Evolutionary conservation across 2,329 filamentous ascomycete species (phyloP), one percentile per base, ranked within the genome.

Genomic region (Cladophialophora carrionii): DNA sequence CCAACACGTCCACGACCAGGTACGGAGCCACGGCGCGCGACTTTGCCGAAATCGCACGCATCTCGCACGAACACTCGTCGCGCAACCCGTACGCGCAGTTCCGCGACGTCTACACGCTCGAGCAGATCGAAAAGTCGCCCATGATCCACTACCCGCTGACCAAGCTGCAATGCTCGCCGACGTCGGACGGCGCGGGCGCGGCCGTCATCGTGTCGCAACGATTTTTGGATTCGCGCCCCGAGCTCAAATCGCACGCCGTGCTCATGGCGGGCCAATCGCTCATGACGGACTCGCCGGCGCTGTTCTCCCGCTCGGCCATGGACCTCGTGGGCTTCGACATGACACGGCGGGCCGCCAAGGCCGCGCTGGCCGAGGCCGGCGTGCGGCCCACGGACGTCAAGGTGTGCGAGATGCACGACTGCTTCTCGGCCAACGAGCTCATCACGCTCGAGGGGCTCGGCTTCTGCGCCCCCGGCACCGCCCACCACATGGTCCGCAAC

Each of bases 11-110:
- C 4, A 6, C 22, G 22, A 20, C 51, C 8, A 91, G 89, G 74
- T 93, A 91, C 77, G 94, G 93, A 62, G 95, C 94, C 64, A 91
- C 84, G 74, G 76, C 84, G 10, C 88, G 90, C 72, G 94, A 98
- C 82, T 97, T 98, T 78, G 94, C 91, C 41, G 94, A 98, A 80
- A 97, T 98, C 74, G 94, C 87, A 10, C 88, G 94, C 72, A 80
- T 98, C 76, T 97, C 96, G 82, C 94, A 98, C 80, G 88, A 88
- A 68, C 95, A 98, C 84, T 93, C 89, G 14, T 89, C 89, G 76
- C 87, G 89, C 70, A 97, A 98, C 83, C 94, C 94, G 4, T 98
- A 98, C 83, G 94, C 92, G n/a, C 94, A 98, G 78, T 98, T 98
- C 84, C 90, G 90, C 74, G 87, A 95, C 73, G 90, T 94, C 75